A percentile compares a stretch with the other conserved stretches of the same genome.
Conservation (phyloP, 2,329 filamentous ascomycete genomes). For the Colletotrichum viniferum region DNA sequence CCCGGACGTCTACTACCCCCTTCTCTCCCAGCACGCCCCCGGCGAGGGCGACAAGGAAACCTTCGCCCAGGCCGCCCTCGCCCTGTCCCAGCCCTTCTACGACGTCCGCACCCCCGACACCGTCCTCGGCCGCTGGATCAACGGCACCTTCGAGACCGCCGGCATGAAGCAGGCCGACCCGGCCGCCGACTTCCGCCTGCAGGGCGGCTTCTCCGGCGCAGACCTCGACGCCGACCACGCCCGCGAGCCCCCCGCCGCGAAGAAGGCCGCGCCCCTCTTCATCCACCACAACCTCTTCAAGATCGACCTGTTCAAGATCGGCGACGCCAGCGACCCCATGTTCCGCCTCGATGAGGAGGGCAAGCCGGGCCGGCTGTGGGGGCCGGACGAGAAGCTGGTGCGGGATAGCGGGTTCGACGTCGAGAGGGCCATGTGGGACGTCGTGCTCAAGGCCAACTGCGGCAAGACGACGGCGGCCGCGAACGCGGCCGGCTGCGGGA, state of each 20-base stretch:
- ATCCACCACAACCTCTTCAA: constrained; percentile 42
- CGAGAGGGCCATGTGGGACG: constrained; percentile 36
- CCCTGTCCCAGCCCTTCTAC: constrained; percentile 42
- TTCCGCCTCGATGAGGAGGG: constrained; percentile 25
- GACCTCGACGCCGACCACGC: constrained; percentile 1
- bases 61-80: constrained; percentile 48
- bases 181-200: constrained; percentile 29
- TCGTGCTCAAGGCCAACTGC: constrained; percentile 33
- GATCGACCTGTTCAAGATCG: constrained; percentile 34
- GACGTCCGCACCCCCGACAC: constrained; percentile 37
- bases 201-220: not conserved
- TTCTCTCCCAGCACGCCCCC: constrained; percentile 46
- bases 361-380: constrained; percentile 31
- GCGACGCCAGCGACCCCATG: constrained; percentile 22
- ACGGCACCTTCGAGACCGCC: constrained; percentile 26
- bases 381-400: constrained; percentile 27
- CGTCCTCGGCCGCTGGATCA: constrained; percentile 35
- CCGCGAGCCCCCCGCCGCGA: constrained; percentile 14
- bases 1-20: constrained; percentile 52
- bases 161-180: constrained; percentile 36
- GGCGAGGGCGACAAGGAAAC: constrained; percentile 55
- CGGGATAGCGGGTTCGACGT: constrained; percentile 33
- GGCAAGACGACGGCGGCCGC: constrained; percentile 10
- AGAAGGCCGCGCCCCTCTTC: constrained; percentile 32
- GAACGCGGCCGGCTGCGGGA: constrained; percentile 27